Conservation (phyloP, 2,329 filamentous ascomycete species). For the Sporothrix brasiliensis region DNA sequence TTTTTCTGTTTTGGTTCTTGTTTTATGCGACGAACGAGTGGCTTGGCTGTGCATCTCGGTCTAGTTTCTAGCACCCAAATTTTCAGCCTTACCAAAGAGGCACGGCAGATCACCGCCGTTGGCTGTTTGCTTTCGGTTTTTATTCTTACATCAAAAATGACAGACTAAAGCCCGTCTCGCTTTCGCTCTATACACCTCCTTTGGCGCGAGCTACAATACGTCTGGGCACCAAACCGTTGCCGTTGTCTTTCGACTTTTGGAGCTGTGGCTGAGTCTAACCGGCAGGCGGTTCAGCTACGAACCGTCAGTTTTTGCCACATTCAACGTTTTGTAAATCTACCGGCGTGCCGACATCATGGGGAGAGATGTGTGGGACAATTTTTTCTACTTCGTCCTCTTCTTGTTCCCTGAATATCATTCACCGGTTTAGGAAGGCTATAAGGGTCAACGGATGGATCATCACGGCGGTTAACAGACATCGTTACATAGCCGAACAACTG, state of each 20-base stretch:
- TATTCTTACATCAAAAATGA: no score
- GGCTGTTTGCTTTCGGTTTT: background rate
- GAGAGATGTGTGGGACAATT: no score
- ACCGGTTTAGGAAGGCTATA: conserved; percentile 16
- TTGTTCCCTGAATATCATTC: background rate
- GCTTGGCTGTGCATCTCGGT: background rate
- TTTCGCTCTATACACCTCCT: background rate
- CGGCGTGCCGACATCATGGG: no score
- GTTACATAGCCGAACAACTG: conserved; percentile 20
- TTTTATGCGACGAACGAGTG: background rate
- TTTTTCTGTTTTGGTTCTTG: background rate
- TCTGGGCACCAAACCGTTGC: background rate
- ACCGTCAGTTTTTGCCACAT: background rate
- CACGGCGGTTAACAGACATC: background rate
- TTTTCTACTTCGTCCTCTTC: background rate
- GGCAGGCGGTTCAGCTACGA: background rate
- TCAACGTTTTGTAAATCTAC: background rate
- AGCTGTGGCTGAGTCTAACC: conserved; percentile 4
- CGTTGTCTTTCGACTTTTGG: background rate
- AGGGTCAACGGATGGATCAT: background rate
- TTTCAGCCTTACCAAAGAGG: background rate
- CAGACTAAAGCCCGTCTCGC: background rate
- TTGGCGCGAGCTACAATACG: background rate
- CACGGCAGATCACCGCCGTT: background rate
- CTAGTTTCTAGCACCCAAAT: background rate